These are phyloP conservation scores for Yamadazyma atlantica DNA, from an alignment of 1,139 yeast genomes.

Conservation along the genomic window DNA sequence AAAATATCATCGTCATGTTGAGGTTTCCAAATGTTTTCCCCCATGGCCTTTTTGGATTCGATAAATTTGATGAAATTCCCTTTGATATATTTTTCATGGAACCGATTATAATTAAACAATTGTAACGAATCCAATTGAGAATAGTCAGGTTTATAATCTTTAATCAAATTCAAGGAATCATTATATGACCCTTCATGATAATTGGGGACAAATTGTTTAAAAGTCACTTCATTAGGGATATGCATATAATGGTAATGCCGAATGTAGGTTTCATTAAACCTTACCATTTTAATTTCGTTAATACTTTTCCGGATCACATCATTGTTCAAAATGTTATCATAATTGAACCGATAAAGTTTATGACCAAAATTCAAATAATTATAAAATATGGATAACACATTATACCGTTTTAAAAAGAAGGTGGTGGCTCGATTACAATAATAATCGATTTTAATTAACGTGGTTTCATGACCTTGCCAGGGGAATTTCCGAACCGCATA, in stretches of 20 bases:
- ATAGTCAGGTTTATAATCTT: not conserved
- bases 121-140: not conserved
- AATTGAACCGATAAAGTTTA: slow-evolving; percentile 5
- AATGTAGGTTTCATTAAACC: slow-evolving; percentile 18
- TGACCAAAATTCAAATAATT: slow-evolving; percentile 19
- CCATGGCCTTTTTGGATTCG: not conserved
- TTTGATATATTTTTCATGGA: not conserved
- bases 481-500: slow-evolving; percentile 4
- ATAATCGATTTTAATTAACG: slow-evolving; percentile 10
- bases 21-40: not conserved
- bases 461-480: not conserved
- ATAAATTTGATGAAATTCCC: not conserved
- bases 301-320: slow-evolving; percentile 5
- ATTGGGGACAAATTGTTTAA: slow-evolving; percentile 10
- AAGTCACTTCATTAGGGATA: slow-evolving; percentile 16
- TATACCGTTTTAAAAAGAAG: slow-evolving; percentile 25
- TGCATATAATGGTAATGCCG: slow-evolving; percentile 20
- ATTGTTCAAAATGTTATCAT: slow-evolving; percentile 5
- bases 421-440: slow-evolving; percentile 21
- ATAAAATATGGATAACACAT: slow-evolving; percentile 18
- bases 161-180: not conserved
- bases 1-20: not conserved
- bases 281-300: slow-evolving; percentile 24
- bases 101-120: not conserved
- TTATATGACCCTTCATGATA: slow-evolving; percentile 8